Percentiles rank a stretch among this genome's conserved stretches.
These are phyloP conservation scores for Beta corolliflora DNA, from an alignment of 179 eudicot genomes.

Conservation along the genomic window DNA sequence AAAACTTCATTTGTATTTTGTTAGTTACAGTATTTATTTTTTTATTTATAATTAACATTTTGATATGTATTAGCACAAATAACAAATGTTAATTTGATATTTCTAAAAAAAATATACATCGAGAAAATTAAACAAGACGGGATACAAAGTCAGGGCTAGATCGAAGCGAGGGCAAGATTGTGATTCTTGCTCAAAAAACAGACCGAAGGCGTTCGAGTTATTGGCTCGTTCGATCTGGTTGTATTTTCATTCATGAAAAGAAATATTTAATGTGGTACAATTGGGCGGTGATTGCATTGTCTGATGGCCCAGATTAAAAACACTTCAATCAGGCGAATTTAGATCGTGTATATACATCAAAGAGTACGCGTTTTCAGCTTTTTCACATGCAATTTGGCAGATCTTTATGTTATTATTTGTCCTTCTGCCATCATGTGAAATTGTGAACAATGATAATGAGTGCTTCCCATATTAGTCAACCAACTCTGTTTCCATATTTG, in stretches of 20 bases:
- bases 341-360: not conserved
- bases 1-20: too few relatives aligned
- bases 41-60: too few relatives aligned
- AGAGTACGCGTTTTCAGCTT: not conserved
- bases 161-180: too few relatives aligned
- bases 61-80: too few relatives aligned
- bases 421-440: conserved; percentile 14
- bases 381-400: not conserved
- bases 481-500: not conserved
- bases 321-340: not conserved
- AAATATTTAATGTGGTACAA: not conserved
- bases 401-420: not conserved
- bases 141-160: too few relatives aligned
- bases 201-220: too few relatives aligned
- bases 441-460: conserved; percentile 4
- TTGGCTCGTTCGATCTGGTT: too few relatives aligned
- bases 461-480: conserved; percentile 9
- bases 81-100: too few relatives aligned
- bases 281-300: not conserved
- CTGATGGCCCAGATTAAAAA: not conserved
- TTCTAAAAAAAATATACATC: too few relatives aligned
- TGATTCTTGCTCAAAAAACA: too few relatives aligned
- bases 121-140: too few relatives aligned
- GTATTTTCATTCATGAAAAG: not conserved
- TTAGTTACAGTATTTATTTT: too few relatives aligned